Evolutionary conservation across 2,329 filamentous ascomycete species (phyloP).

Genomic region (Dissoconium aciculare): DNA sequence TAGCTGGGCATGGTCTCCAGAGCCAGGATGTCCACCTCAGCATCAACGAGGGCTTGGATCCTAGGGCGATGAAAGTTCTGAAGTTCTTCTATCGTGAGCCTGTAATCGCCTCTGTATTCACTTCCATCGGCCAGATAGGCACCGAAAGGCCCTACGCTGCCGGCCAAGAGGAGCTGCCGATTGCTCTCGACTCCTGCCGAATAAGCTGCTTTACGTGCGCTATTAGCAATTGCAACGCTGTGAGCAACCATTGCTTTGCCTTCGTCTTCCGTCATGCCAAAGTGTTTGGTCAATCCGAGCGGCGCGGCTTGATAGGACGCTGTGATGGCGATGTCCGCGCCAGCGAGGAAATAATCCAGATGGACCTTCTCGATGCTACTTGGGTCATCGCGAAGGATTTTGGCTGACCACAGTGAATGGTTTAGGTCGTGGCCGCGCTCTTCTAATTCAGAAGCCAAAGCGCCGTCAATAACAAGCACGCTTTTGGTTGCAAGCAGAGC

Average conservation of each 20-base stretch:
- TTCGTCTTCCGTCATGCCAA: constrained; percentile 21
- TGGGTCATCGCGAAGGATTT: constrained; percentile 27
- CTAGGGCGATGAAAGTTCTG: constrained; percentile 31
- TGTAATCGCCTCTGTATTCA: constrained; percentile 33
- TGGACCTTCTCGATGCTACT: constrained; percentile 30
- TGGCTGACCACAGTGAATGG: constrained; percentile 32
- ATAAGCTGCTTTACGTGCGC: constrained; percentile 25
- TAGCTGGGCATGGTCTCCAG: constrained; percentile 32
- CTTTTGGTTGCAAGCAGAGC: constrained; percentile 12
- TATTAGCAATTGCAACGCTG: constrained; percentile 29
- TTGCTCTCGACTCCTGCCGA: constrained; percentile 1
- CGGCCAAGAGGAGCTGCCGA: constrained; percentile 26
- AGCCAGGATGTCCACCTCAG: constrained; percentile 31
- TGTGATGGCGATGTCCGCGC: constrained; percentile 34
- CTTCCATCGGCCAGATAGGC: constrained; percentile 33
- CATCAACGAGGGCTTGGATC: constrained; percentile 27
- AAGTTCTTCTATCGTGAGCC: constrained; percentile 17
- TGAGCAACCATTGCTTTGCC: constrained; percentile 25
- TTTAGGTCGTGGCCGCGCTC: constrained; percentile 30
- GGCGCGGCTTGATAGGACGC: constrained; percentile 34
- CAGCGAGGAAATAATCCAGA: constrained; percentile 30
- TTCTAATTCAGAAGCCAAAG: constrained; percentile 35
- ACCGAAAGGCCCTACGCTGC: constrained; percentile 35
- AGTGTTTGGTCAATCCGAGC: constrained; percentile 27
- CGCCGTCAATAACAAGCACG: constrained; percentile 31